Percentiles rank a stretch among this genome's conserved stretches.
Evolutionary conservation across 1,284 basidiomycete species (phyloP).

Genomic region (Microbotryomycetes sp.): DNA sequence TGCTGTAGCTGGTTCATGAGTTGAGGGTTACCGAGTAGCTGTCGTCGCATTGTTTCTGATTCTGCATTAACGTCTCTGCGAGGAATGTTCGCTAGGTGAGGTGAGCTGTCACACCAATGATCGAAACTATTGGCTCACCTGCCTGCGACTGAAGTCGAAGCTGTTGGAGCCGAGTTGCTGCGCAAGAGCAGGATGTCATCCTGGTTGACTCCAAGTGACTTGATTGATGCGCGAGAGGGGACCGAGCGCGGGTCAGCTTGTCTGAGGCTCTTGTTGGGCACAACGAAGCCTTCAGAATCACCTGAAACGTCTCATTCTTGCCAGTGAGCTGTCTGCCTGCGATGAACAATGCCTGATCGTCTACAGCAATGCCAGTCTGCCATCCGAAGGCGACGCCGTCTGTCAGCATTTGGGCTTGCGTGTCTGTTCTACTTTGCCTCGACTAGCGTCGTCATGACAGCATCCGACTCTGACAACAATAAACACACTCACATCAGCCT

Average conservation of each 20-base stretch:
- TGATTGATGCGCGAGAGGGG: too few species aligned
- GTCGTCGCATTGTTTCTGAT: slow-evolving; percentile 81
- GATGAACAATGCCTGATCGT: slow-evolving; percentile 64
- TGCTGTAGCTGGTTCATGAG: slow-evolving; percentile 68
- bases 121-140: slow-evolving; percentile 48
- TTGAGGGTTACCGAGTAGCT: slow-evolving; percentile 72
- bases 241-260: slow-evolving; percentile 1
- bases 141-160: slow-evolving; percentile 47
- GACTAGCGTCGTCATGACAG: neutral
- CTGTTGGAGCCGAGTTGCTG: slow-evolving; percentile 28
- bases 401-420: neutral
- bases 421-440: neutral
- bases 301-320: slow-evolving; percentile 59
- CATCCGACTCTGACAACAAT: neutral
- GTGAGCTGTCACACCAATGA: too few species aligned
- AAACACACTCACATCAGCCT: slow-evolving; percentile 65
- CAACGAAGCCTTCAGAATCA: slow-evolving; percentile 30
- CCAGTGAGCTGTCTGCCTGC: slow-evolving; percentile 59
- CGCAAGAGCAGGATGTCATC: slow-evolving; percentile 62
- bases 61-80: slow-evolving; percentile 50
- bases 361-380: slow-evolving; percentile 61
- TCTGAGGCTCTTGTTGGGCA: neutral
- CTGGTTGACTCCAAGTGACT: slow-evolving; percentile 54
- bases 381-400: neutral
- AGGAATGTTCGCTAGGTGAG: too few species aligned